A percentile compares a stretch with the other conserved stretches of the same genome.
Conservation (phyloP, 2,329 filamentous ascomycete species). For the Rhynchosporium secalis region DNA sequence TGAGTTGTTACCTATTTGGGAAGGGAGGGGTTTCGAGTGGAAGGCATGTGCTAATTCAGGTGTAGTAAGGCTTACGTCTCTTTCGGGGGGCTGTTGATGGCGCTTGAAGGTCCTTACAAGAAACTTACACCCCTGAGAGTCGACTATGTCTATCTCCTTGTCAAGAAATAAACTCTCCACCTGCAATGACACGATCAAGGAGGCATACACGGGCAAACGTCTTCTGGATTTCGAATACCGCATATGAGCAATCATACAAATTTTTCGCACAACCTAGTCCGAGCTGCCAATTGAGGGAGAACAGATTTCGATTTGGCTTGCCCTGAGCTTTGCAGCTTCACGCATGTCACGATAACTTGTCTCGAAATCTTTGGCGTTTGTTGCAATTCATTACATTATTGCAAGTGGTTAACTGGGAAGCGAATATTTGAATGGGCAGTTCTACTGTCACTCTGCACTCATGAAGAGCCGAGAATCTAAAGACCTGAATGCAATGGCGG, state of each 20-base stretch:
- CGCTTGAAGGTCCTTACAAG: slow-evolving; percentile 90
- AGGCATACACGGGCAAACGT: not conserved
- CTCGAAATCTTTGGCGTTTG: not conserved
- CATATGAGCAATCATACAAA: not conserved
- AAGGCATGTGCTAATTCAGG: slow-evolving; percentile 17
- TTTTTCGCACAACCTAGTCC: not conserved
- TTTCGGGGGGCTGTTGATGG: slow-evolving; percentile 88
- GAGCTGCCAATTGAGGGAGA: not conserved
- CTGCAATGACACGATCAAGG: not conserved
- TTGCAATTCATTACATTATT: not conserved
- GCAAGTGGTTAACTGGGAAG: not conserved
- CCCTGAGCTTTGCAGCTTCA: not conserved
- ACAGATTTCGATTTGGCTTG: not conserved
- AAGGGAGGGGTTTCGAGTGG: not conserved
- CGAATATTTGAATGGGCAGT: not conserved
- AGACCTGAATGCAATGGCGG: no score
- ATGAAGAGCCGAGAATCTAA: no score
- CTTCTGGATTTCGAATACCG: not conserved
- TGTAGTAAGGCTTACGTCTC: slow-evolving; percentile 88
- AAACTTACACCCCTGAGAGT: slow-evolving; percentile 90
- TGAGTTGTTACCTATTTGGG: slow-evolving; percentile 49
- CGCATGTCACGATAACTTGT: not conserved
- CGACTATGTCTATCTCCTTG: slow-evolving; percentile 88
- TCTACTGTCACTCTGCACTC: not conserved
- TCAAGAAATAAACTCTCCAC: slow-evolving; percentile 71